Base-by-base conservation (phyloP, 2,329 filamentous ascomycete species). In the Podosphaera aphanis region DNA sequence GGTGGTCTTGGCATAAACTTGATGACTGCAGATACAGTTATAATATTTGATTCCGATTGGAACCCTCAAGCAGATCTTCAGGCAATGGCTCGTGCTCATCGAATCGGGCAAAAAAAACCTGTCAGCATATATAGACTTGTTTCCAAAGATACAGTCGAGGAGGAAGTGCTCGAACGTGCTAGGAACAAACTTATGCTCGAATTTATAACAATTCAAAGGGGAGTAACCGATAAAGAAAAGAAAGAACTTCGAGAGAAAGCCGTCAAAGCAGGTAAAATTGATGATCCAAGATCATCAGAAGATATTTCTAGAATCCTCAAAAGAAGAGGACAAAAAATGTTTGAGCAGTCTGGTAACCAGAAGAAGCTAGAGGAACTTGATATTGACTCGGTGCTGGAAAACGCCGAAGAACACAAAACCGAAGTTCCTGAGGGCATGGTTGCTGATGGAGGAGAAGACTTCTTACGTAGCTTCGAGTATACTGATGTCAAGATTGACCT, bases 41-140 rank as follows among this genome's bases (percentile, higher is more conserved):
- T 98, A 55, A 79, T 98, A 39, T 98, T 95, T 56, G 92, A 98
- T 61, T 95, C 90, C 0, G 86, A 94, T 57, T 98, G 92, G 90
- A 98, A 98, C 54, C 92, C 90, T 16, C 90, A 98, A 61, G 90
- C 90, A 5, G 92, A 98, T 66, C 66, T 98, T 53, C 90, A 98
- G 61, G 90, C 90, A 36, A 98, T 98, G 90, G 90, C 90, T 48
- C 80, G 90, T 62, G 92, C 92, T 48, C 92, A 98, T 63, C 82
- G 90, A 61, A 98, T 98, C 52, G 90, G 90, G 2, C 90, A 98
- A 60, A 93, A 90, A 60, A 85, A 79, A 51, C 88, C 90, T 5
- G 90, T 98, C 52, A 95, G 83, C 52, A 88, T 98, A 44, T 98
- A 95, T 59, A 80, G 92, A 31, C 71, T 98, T 5, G 88, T 98